Base-by-base conservation (phyloP, 305 asterid species). In the Coffea humblotiana region DNA sequence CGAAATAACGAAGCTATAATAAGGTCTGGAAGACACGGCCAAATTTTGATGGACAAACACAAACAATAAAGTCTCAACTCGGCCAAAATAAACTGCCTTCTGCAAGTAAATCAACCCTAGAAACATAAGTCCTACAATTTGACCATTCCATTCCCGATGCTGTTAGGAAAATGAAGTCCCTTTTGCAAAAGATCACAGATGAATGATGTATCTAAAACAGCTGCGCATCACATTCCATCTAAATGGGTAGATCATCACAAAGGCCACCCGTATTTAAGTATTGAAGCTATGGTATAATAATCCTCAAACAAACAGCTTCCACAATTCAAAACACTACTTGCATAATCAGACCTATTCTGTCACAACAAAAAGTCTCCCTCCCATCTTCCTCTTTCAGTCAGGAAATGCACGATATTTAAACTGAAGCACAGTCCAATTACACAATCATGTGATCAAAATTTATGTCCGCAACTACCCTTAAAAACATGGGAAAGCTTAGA, bases 1-100 rank as follows among this genome's bases (percentile, higher is more conserved):
- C 88, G 56, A 74, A 40, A 81, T 77, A 67, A 74, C 63, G 52
- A 64, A 69, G 43, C 64, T 8, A 48, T 68, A 49, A 27, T 64
- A 15, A 64, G 19, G 19, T 27, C 8, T 72, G 79, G 49, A 63
- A 76, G 32, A 27, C 7, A 16, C 5, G 10, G 54, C 47, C 32
- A 0, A n/a, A 14, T 25, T 29, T 63, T 45, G 18, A 27, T 15
- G 68, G 47, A 4, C n/a, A 27, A n/a, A 7, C 18, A 16, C 54
- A 35, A 9, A 74, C 15, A 64, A 0, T 18, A 1, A 51, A 43
- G 27, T 52, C 27, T 68, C 1, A 51, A 9, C 23, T 23, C 45
- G 8, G 49, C 25, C 58, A 56, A 58, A 25, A 37, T 52, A 3
- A 37, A 21, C 10, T 51, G 54, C 66, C 75, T n/a, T 69, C 21